Evolutionary conservation across 495 filamentous ascomycete species (phyloP).

Genomic region (Tricharina praecox): DNA sequence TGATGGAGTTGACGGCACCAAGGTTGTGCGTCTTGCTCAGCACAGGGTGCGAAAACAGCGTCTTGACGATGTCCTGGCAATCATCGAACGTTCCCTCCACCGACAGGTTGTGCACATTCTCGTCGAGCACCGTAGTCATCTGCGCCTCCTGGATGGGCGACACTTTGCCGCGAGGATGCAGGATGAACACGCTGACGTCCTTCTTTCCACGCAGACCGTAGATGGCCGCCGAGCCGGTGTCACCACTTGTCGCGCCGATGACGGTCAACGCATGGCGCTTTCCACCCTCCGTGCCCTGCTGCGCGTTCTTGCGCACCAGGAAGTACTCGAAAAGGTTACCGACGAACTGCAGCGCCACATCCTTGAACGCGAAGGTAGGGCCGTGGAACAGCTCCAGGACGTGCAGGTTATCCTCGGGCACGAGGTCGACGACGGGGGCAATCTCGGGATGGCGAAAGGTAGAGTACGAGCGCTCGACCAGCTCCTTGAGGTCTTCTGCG

Average conservation of each 20-base stretch:
- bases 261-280: constrained; percentile 75
- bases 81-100: constrained; percentile 86
- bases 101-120: constrained; percentile 76
- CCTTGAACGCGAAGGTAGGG: constrained; percentile 92
- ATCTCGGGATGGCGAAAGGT: constrained; percentile 65
- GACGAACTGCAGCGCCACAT: constrained; percentile 74
- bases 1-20: constrained; percentile 79
- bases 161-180: constrained; percentile 69
- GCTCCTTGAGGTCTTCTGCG: constrained; percentile 53
- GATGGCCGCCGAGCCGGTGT: constrained; percentile 89
- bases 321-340: constrained; percentile 97
- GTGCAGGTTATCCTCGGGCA: constrained; percentile 50
- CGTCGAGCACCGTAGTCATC: constrained; percentile 80
- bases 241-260: constrained; percentile 80
- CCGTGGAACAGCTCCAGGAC: constrained; percentile 93
- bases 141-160: constrained; percentile 81
- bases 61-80: constrained; percentile 91
- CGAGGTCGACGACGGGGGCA: constrained; percentile 50
- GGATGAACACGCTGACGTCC: constrained; percentile 81
- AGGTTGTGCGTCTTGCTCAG: constrained; percentile 59
- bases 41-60: constrained; percentile 64
- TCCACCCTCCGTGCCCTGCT: constrained; percentile 4
- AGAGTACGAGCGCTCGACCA: constrained; percentile 64
- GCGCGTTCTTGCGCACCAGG: constrained; percentile 61
- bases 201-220: constrained; percentile 96